Conservation (phyloP, 2,329 filamentous ascomycete genomes). For the Paraconiothyrium sp. region DNA sequence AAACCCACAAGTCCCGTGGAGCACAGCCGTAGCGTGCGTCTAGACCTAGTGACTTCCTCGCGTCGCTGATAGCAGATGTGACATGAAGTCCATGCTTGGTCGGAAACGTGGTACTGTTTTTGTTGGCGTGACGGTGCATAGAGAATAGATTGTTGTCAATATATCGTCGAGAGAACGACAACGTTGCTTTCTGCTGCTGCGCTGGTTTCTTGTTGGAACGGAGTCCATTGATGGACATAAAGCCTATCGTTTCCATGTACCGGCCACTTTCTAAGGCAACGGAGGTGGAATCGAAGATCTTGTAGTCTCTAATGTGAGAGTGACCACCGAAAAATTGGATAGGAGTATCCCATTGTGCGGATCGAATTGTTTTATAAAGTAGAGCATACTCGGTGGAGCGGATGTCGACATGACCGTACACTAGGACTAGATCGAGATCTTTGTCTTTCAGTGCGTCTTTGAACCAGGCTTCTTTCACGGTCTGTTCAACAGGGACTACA, state of each 20-base stretch:
- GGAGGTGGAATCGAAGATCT: slow-evolving; percentile 78
- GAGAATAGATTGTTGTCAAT: slow-evolving; percentile 94
- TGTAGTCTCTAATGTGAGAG: slow-evolving; percentile 86
- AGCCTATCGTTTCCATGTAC: slow-evolving; percentile 95
- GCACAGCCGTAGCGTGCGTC: slow-evolving; percentile 84
- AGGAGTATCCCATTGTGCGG: slow-evolving; percentile 79
- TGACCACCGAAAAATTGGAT: slow-evolving; percentile 95
- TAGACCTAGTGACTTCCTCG: slow-evolving; percentile 74
- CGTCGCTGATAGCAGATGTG: slow-evolving; percentile 73
- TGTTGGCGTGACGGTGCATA: slow-evolving; percentile 80
- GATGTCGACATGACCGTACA: slow-evolving; percentile 85
- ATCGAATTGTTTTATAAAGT: slow-evolving; percentile 81
- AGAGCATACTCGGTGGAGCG: slow-evolving; percentile 80
- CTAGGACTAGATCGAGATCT: slow-evolving; percentile 85
- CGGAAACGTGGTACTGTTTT: slow-evolving; percentile 76
- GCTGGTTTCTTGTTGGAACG: slow-evolving; percentile 43
- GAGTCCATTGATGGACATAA: slow-evolving; percentile 83
- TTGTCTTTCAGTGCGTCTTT: slow-evolving; percentile 79
- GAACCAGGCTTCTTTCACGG: slow-evolving; percentile 88
- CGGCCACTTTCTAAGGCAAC: slow-evolving; percentile 86
- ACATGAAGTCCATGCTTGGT: slow-evolving; percentile 79
- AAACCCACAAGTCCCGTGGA: slow-evolving; percentile 83
- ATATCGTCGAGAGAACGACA: slow-evolving; percentile 79
- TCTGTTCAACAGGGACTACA: slow-evolving; percentile 80
- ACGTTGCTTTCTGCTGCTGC: slow-evolving; percentile 35